phyloP scores from a whole-genome alignment of 2,329 filamentous ascomycete genomes.

The Venturia carpophila region DNA sequence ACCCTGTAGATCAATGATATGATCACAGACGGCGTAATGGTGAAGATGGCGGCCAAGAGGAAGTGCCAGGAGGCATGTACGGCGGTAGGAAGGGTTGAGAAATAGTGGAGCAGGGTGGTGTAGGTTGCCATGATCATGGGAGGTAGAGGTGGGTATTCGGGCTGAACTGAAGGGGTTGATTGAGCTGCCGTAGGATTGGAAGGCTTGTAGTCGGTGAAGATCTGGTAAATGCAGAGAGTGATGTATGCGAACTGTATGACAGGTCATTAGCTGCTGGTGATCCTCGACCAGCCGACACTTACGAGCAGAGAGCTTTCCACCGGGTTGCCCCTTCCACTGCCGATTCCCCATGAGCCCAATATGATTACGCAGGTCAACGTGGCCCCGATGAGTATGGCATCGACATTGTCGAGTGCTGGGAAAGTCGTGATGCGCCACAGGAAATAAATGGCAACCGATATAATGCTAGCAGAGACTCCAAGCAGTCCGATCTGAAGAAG shows the following conservation, averaged over 20 bases:
- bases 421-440: slow-evolving; percentile 92
- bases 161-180: slow-evolving; percentile 49
- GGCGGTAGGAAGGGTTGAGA: slow-evolving; percentile 74
- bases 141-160: slow-evolving; percentile 92
- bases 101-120: slow-evolving; percentile 75
- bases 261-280: slow-evolving; percentile 15
- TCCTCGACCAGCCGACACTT: slow-evolving; percentile 21
- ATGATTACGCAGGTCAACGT: slow-evolving; percentile 90
- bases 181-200: slow-evolving; percentile 52
- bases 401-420: slow-evolving; percentile 83
- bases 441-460: slow-evolving; percentile 91
- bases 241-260: slow-evolving; percentile 70
- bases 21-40: slow-evolving; percentile 90
- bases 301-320: slow-evolving; percentile 83
- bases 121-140: slow-evolving; percentile 98
- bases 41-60: slow-evolving; percentile 84
- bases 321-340: slow-evolving; percentile 85
- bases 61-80: slow-evolving; percentile 79
- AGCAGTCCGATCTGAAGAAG: slow-evolving; percentile 70
- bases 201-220: slow-evolving; percentile 95
- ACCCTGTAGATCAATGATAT: slow-evolving; percentile 91
- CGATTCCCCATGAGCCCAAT: slow-evolving; percentile 87
- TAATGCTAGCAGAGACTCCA: slow-evolving; percentile 79
- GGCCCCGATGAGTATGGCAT: slow-evolving; percentile 86
- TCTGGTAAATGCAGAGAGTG: slow-evolving; percentile 98